Evolutionary conservation across 2,329 filamentous ascomycete genomes (phyloP).

Genomic region (Fusarium staphyleae): DNA sequence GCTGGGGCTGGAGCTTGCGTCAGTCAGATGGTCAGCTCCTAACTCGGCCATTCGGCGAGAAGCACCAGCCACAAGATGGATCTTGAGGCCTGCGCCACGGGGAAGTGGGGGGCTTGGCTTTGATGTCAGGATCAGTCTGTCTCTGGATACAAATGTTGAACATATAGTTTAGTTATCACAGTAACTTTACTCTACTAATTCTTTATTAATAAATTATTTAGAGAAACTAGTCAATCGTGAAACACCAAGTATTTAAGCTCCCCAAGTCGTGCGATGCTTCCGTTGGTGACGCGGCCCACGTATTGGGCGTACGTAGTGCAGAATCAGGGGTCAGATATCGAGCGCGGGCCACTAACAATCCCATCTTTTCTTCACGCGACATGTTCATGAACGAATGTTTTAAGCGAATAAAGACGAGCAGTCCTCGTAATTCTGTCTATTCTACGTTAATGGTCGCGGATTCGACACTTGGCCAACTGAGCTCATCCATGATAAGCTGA

Average conservation of each 20-base stretch:
- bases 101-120: slow-evolving; percentile 8
- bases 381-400: background rate
- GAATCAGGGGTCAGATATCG: background rate
- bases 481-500: too few species aligned
- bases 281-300: background rate
- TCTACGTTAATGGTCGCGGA: too few species aligned
- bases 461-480: too few species aligned
- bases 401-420: too few species aligned
- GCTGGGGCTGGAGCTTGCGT: slow-evolving; percentile 39
- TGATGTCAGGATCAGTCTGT: background rate
- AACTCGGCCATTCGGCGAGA: background rate
- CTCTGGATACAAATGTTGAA: too few species aligned
- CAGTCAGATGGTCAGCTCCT: slow-evolving; percentile 24
- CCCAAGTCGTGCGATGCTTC: background rate
- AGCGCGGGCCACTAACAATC: background rate
- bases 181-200: background rate
- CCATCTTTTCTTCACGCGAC: background rate
- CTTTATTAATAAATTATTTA: too few species aligned
- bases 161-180: too few species aligned
- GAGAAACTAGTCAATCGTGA: too few species aligned
- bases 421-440: too few species aligned
- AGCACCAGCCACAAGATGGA: slow-evolving; percentile 25
- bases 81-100: slow-evolving; percentile 12
- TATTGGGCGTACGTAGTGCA: background rate
- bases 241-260: background rate